Conservation (phyloP, 73 alveolate genomes). For the Tetrahymena malaccensis region DNA sequence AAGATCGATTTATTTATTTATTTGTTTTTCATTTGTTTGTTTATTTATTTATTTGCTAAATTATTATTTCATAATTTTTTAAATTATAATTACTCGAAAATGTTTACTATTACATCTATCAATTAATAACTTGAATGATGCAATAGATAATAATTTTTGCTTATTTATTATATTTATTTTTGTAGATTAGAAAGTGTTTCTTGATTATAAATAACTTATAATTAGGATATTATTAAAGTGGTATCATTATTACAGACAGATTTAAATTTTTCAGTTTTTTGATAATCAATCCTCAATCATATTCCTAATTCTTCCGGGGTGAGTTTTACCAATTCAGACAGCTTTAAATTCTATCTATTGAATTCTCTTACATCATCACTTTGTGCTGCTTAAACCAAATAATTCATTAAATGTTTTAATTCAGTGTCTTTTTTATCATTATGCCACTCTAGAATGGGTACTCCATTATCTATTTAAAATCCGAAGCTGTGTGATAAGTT, state of each 20-base stretch:
- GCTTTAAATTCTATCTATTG: conserved; percentile 13
- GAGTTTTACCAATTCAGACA: neutral
- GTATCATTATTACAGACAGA: no score
- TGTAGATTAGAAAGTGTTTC: neutral
- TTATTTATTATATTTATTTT: no score
- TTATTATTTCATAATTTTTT: no score
- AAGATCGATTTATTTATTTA: neutral
- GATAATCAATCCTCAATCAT: neutral
- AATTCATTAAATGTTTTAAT: conserved; percentile 47
- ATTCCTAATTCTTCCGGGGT: neutral
- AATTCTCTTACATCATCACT: conserved; percentile 45
- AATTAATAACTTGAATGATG: no score
- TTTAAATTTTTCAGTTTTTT: neutral
- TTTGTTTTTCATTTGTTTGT: no score
- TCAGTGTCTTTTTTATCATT: conserved; percentile 55
- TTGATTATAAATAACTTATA: no score
- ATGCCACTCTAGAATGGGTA: conserved; percentile 61
- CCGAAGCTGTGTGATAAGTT: conserved; percentile 59
- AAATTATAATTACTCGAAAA: no score
- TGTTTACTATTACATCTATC: neutral
- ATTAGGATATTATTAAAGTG: neutral
- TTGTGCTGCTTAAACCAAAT: conserved; percentile 17
- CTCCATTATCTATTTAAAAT: conserved; percentile 49
- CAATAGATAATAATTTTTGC: no score
- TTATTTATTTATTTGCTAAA: neutral